Evolutionary conservation across 2,329 filamentous ascomycete genomes (phyloP).

Genomic region (Fusarium haematococcum): DNA sequence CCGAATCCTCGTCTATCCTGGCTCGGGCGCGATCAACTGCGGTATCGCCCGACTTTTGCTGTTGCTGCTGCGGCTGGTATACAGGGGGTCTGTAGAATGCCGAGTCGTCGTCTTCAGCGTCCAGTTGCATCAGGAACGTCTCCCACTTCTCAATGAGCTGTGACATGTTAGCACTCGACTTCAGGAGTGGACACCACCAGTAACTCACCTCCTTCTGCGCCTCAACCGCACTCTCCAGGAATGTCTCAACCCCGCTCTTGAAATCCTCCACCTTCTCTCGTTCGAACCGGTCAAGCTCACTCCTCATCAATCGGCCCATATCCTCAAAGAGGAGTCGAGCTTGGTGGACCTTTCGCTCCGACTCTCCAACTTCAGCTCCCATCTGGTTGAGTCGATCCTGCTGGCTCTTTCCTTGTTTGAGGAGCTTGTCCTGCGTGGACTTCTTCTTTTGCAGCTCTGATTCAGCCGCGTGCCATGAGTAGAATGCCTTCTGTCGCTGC

Average conservation of each 20-base stretch:
- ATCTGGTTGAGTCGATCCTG: conserved; percentile 95
- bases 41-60: conserved; percentile 67
- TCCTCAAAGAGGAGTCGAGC: conserved; percentile 93
- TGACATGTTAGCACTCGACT: conserved; percentile 40
- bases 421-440: conserved; percentile 89
- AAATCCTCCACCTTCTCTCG: conserved; percentile 99
- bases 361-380: conserved; percentile 92
- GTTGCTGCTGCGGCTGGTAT: conserved; percentile 58
- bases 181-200: not conserved
- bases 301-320: conserved; percentile 93
- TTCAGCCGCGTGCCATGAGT: conserved; percentile 93
- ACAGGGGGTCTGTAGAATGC: conserved; percentile 74
- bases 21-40: conserved; percentile 70
- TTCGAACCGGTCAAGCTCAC: conserved; percentile 93
- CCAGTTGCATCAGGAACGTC: conserved; percentile 95
- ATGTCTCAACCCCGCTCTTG: conserved; percentile 97
- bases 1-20: conserved; percentile 70
- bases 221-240: conserved; percentile 95
- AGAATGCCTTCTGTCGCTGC: conserved; percentile 94
- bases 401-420: conserved; percentile 93
- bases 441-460: conserved; percentile 92
- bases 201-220: conserved; percentile 93
- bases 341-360: conserved; percentile 92
- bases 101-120: conserved; percentile 88
- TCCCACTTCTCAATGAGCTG: conserved; percentile 91